Percentiles rank a stretch among this genome's conserved stretches.
These are phyloP conservation scores for Curvularia eragrostidis DNA, from an alignment of 2,329 filamentous ascomycete genomes.

Conservation along the genomic window DNA sequence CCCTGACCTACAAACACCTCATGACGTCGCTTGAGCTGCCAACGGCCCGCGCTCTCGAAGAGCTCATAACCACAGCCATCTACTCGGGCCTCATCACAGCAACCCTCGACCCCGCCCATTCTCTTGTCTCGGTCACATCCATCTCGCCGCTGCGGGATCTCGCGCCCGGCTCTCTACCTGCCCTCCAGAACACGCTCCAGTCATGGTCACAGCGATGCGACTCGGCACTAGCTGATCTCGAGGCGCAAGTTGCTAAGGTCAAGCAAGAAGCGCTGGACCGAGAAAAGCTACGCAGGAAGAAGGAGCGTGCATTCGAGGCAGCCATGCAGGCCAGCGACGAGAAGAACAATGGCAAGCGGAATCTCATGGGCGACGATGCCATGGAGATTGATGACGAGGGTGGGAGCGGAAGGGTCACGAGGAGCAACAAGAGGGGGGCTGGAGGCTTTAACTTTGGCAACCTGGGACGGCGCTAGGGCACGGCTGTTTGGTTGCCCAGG, in stretches of 20 bases:
- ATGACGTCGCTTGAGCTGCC: constrained; percentile 70
- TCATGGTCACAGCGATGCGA: constrained; percentile 83
- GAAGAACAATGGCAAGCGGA: constrained; percentile 36
- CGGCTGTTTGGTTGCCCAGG: background rate
- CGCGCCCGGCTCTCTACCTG: constrained; percentile 71
- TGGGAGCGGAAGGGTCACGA: constrained; percentile 29
- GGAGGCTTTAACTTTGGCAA: constrained; percentile 36
- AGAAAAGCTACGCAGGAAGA: constrained; percentile 53
- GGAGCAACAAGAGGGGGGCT: constrained; percentile 42
- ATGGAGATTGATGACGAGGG: constrained; percentile 51
- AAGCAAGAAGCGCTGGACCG: constrained; percentile 55
- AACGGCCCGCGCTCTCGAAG: constrained; percentile 75
- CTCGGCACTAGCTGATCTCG: constrained; percentile 74
- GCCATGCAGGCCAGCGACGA: constrained; percentile 36
- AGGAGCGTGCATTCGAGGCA: constrained; percentile 49
- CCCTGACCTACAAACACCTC: constrained; percentile 75
- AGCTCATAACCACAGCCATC: constrained; percentile 83
- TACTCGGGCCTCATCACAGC: constrained; percentile 84
- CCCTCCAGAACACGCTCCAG: constrained; percentile 71
- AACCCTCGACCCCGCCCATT: constrained; percentile 79
- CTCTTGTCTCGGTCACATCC: constrained; percentile 77
- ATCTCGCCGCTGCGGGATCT: constrained; percentile 88
- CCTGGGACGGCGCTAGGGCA: constrained; percentile 35
- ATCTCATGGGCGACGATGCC: constrained; percentile 35
- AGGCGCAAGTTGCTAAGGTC: constrained; percentile 74